These are phyloP conservation scores for Linum tenue DNA, from an alignment of 345 rosid species.

Conservation along the genomic window DNA sequence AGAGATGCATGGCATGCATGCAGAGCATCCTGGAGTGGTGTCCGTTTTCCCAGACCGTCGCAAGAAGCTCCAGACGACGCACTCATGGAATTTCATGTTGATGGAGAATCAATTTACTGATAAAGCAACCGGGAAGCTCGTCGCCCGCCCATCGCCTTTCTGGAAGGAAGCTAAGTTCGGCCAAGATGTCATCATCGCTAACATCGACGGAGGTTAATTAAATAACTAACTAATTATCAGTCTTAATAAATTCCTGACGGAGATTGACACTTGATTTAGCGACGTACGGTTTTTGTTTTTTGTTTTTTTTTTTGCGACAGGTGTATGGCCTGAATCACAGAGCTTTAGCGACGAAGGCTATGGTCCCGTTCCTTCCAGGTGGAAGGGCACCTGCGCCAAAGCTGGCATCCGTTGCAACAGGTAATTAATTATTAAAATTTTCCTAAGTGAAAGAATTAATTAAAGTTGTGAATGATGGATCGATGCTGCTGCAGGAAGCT, in stretches of 20 bases:
- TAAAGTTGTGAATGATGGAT: too few relatives aligned
- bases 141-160: conserved; percentile 31
- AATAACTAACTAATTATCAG: too few relatives aligned
- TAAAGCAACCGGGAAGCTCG: background rate
- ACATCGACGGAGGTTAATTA: conserved; percentile 59
- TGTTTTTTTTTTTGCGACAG: background rate
- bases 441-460: background rate
- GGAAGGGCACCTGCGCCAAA: conserved; percentile 64
- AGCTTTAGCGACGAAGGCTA: conserved; percentile 44
- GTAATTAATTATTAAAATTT: conserved; percentile 13
- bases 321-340: conserved; percentile 62
- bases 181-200: conserved; percentile 69
- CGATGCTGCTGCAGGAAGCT: conserved; percentile 44
- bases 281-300: too few relatives aligned
- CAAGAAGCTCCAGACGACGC: conserved; percentile 68
- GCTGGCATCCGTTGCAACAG: conserved; percentile 60
- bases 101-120: conserved; percentile 35
- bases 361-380: conserved; percentile 63
- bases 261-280: too few relatives aligned
- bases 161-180: conserved; percentile 74
- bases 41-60: conserved; percentile 64
- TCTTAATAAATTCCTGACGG: too few relatives aligned
- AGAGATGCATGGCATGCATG: background rate
- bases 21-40: conserved; percentile 70
- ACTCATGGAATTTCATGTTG: conserved; percentile 81